Evolutionary conservation across 257 asterid genomes (phyloP), one percentile per base, ranked within the genome.

Genomic region (Solanum verrucosum): DNA sequence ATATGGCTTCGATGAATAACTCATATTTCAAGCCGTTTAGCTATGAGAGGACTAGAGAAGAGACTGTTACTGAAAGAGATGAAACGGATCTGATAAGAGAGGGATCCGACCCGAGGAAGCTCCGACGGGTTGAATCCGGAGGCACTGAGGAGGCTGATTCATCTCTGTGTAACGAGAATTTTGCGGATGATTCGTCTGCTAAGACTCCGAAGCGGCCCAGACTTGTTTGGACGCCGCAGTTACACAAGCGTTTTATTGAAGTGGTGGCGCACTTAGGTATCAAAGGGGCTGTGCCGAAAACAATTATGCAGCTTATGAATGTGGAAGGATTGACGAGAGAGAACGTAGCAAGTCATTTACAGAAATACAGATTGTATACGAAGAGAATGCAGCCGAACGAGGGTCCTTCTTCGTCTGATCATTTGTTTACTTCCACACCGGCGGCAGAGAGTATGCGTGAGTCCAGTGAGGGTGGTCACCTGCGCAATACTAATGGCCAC

Each of bases 181-280:
- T 90, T 40, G 84, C 59, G 9, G 98, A 91, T 40, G 96, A 96
- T 81, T 88, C 91, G 78, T 89, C 95, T 49, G 95, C 92, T 42
- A 92, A 93, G 96, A 89, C 94, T 18, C 86, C 91, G 25, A 96
- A 95, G 94, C 87, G 96, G 91, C 93, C 98, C 74, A 92, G 99
- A 88, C 95, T 96, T 86, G 99, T 96, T 81, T 96, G 99, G 99
- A 96, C 99, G 25, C 98, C 98, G 87, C 96, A 95, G 94, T 91
- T 95, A 89, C 98, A 96, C 91, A 96, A 94, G 93, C 93, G 98
- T 5, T 96, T 96, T 67, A 95, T 96, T 78, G 99, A 96, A 34
- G 98, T 95, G 88, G 99, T 96, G 91, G 96, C 91, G 42, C 98
- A 95, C 65, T 87, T 95, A 40, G 99, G 98, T 88, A 91, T 95